phyloP scores from a whole-genome alignment of 2,329 filamentous ascomycete genomes.

The Lomentospora prolificans region DNA sequence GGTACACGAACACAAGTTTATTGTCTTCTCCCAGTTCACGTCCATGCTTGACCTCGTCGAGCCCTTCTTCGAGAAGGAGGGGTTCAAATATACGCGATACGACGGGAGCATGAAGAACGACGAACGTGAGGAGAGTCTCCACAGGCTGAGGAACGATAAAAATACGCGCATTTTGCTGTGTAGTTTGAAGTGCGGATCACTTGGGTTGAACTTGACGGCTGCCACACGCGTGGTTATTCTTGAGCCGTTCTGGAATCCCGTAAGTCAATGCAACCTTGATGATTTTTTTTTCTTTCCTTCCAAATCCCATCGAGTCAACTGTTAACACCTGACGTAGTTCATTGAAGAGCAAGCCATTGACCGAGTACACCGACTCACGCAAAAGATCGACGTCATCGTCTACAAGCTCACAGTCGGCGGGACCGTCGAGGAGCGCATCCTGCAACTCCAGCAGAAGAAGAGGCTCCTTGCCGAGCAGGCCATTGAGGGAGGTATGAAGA shows the following conservation, averaged over 20 bases:
- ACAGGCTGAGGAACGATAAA: constrained; percentile 63
- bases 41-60: constrained; percentile 96
- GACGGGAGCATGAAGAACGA: constrained; percentile 95
- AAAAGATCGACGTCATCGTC: constrained; percentile 87
- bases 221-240: constrained; percentile 89
- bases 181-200: constrained; percentile 83
- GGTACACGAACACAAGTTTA: constrained; percentile 79
- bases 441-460: constrained; percentile 93
- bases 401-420: constrained; percentile 85
- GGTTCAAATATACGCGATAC: constrained; percentile 77
- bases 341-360: constrained; percentile 99
- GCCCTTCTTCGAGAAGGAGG: constrained; percentile 69
- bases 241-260: constrained; percentile 97
- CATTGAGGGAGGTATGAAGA: constrained; percentile 71
- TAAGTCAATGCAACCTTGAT: constrained; percentile 27
- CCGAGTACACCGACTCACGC: constrained; percentile 94
- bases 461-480: constrained; percentile 82
- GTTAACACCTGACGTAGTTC: constrained; percentile 45
- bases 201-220: constrained; percentile 90
- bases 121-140: constrained; percentile 74
- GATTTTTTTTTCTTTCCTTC: background rate
- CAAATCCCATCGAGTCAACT: background rate
- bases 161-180: constrained; percentile 78
- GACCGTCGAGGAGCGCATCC: constrained; percentile 86
- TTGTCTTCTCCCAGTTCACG: constrained; percentile 97